These are phyloP conservation scores for Rubia occidens DNA, from an alignment of 305 asterid genomes.

Conservation along the genomic window DNA sequence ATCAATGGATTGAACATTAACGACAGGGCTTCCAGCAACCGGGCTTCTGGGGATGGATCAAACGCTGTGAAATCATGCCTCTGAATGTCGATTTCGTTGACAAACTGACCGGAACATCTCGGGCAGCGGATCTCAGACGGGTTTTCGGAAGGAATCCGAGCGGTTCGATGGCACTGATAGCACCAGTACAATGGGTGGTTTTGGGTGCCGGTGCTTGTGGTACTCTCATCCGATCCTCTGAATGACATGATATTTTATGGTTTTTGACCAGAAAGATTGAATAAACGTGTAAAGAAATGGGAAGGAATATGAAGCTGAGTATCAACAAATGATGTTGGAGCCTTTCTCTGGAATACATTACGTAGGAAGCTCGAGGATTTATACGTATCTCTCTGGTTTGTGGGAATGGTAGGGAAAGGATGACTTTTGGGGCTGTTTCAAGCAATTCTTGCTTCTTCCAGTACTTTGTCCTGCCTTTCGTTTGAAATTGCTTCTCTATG, in stretches of 20 bases:
- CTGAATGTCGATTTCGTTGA: slow-evolving; percentile 38
- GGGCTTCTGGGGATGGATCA: slow-evolving; percentile 78
- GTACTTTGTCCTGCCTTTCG: background rate
- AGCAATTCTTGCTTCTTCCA: slow-evolving; percentile 2
- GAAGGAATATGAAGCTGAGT: background rate
- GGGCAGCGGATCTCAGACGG: slow-evolving; percentile 50
- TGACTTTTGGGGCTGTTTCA: slow-evolving; percentile 30
- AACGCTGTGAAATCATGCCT: slow-evolving; percentile 57
- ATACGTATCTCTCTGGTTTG: background rate
- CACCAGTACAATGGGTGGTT: slow-evolving; percentile 65
- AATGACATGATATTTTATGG: slow-evolving; percentile 23
- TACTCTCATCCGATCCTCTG: slow-evolving; percentile 24
- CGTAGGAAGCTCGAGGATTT: slow-evolving; percentile 1
- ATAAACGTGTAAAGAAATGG: background rate
- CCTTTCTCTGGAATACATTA: slow-evolving; percentile 13
- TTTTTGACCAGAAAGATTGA: background rate
- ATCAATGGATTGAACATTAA: slow-evolving; percentile 27
- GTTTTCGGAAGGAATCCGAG: slow-evolving; percentile 32
- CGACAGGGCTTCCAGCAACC: slow-evolving; percentile 65
- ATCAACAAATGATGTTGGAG: background rate
- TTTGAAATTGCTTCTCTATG: background rate
- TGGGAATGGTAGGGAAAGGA: slow-evolving; percentile 30
- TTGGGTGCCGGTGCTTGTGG: slow-evolving; percentile 15
- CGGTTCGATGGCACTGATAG: slow-evolving; percentile 70
- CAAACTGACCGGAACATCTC: slow-evolving; percentile 58